Percentiles rank a stretch among this genome's conserved stretches.
Conservation (phyloP, 768 basidiomycete genomes). For the Russula sp. region DNA sequence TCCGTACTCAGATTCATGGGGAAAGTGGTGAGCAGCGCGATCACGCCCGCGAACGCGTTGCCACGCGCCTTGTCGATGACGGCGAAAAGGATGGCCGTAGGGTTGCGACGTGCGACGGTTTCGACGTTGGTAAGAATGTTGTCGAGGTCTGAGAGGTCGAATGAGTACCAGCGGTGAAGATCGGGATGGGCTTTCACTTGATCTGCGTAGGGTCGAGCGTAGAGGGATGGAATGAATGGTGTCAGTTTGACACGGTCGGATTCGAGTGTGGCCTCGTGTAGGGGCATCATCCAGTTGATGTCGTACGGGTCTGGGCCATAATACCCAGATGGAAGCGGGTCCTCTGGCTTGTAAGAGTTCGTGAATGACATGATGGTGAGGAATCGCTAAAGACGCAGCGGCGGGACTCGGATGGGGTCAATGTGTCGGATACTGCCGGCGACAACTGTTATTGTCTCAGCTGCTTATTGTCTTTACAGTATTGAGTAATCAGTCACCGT, state of each 20-base stretch:
- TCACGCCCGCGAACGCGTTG: slow-evolving; percentile 40
- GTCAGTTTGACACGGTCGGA: slow-evolving; percentile 40
- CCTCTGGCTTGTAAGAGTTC: slow-evolving; percentile 14
- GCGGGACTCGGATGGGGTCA: too few relatives aligned
- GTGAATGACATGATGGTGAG: slow-evolving; percentile 19
- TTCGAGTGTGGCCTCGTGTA: slow-evolving; percentile 37
- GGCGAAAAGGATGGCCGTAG: slow-evolving; percentile 38
- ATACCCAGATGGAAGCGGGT: slow-evolving; percentile 22
- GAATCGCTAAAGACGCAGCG: not conserved
- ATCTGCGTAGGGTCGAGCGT: slow-evolving; percentile 37
- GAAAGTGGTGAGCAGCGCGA: slow-evolving; percentile 36
- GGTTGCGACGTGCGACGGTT: slow-evolving; percentile 25
- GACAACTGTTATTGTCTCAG: too few relatives aligned
- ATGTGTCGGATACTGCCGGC: too few relatives aligned
- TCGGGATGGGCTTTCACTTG: slow-evolving; percentile 33
- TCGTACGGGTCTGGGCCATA: slow-evolving; percentile 40
- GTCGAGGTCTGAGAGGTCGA: slow-evolving; percentile 30
- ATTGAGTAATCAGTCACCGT: too few relatives aligned
- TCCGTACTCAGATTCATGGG: slow-evolving; percentile 12
- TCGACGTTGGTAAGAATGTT: slow-evolving; percentile 33
- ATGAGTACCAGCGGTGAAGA: slow-evolving; percentile 38
- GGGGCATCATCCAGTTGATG: slow-evolving; percentile 41
- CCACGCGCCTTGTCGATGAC: slow-evolving; percentile 42
- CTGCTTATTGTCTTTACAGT: too few relatives aligned
- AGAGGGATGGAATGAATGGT: slow-evolving; percentile 42